phyloP scores from a whole-genome alignment of 2,329 filamentous ascomycete genomes.

The Nannizziopsis arthrosporioides region DNA sequence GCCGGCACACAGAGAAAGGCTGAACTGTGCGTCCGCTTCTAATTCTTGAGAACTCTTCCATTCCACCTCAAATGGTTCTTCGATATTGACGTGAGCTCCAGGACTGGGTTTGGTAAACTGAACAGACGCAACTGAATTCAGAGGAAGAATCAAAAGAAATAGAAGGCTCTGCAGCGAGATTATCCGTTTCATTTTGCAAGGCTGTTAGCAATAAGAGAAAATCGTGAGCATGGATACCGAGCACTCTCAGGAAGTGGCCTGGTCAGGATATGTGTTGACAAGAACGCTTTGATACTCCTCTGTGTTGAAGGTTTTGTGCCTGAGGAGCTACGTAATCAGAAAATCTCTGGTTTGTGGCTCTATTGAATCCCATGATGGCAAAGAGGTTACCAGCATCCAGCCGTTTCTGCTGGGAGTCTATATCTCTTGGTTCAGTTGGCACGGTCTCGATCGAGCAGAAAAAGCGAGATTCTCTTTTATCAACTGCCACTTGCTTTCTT shows the following conservation, averaged over 20 bases:
- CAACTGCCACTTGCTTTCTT: too few relatives aligned
- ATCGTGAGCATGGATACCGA: not conserved
- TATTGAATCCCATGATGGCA: too few relatives aligned
- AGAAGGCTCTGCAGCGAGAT: not conserved
- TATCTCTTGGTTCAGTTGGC: too few relatives aligned
- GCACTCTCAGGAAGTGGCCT: not conserved
- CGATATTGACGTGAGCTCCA: conserved; percentile 41
- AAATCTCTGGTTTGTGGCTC: too few relatives aligned
- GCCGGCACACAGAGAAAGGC: conserved; percentile 50
- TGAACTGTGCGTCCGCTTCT: conserved; percentile 45
- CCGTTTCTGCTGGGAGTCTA: too few relatives aligned
- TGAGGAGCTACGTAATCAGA: too few relatives aligned
- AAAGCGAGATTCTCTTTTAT: too few relatives aligned
- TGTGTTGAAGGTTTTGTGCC: too few relatives aligned
- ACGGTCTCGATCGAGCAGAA: too few relatives aligned
- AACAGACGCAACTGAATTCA: conserved; percentile 34
- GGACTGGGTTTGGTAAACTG: conserved; percentile 44
- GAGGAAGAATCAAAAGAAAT: conserved; percentile 9
- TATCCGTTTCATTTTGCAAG: conserved; percentile 5
- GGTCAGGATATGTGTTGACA: too few relatives aligned
- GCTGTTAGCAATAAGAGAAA: not conserved
- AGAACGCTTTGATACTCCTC: too few relatives aligned
- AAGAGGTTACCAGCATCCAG: too few relatives aligned
- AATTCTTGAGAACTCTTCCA: conserved; percentile 46
- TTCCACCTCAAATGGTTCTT: conserved; percentile 41